Evolutionary conservation across 164 flowering plant genomes (phyloP), one percentile per base, ranked within the genome.

Genomic region (Magnolia officinalis): DNA sequence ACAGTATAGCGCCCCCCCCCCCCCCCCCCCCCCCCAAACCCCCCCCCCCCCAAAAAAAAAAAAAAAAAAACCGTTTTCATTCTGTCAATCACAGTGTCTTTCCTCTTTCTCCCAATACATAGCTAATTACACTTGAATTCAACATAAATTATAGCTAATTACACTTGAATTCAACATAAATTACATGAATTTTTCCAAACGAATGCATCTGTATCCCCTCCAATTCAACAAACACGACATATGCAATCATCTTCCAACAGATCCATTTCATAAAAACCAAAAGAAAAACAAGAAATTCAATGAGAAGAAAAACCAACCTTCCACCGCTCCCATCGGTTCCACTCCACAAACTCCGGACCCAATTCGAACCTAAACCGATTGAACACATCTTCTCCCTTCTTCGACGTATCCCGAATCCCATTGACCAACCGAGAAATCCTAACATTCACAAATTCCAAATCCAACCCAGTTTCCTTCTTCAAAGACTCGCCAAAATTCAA

Each of bases 311-410:
- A 11, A 11, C 4, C 9, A 82, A 93, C 98, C 98, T 93, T 93
- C 99, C 98, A 95, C 21, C 75, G 83, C 50, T 91, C 89, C 94
- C 85, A 87, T 37, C 80, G 80, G 79, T 96, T 93, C 98, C 99
- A 94, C 68, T 81, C 79, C 8, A 92, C 50, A 74, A 96, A 88
- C 71, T 76, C 80, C 31, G 95, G 93, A 70, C 90, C 29, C 78
- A 82, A 49, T 64, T 87, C 90, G 31, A 78, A 77, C 83, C 86
- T 84, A 3, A 91, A 77, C 78, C 87, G 82, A 67, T 83, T 78
- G 55, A 90, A 76, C 70, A 78, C 84, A 19, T 23, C 82, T 77
- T 79, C 84, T 2, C 84, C 89, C 78, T 78, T 80, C 80, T 74
- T 77, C 10, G 50, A 78, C 7, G 72, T 61, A 1, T 84, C 88